Base-by-base conservation (phyloP, 2,329 filamentous ascomycete species). In the Alternaria atra region DNA sequence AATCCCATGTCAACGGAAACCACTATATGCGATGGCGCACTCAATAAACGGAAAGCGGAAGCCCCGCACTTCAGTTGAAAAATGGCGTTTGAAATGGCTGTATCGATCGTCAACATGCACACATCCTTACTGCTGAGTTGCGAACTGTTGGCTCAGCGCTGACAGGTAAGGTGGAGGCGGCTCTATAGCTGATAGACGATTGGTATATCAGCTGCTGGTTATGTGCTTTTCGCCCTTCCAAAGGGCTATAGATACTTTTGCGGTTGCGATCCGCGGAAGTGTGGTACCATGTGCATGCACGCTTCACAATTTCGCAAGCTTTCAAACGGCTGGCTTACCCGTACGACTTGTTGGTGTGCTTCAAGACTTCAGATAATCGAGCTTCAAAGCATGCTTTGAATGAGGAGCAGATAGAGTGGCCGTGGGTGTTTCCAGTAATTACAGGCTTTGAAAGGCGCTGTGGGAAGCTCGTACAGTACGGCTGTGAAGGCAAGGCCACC, bases 361-460 rank as follows among this genome's bases (percentile, higher is more conserved):
- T 34, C 15, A 15, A 2, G 9, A 2, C 13, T 32, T 9, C 1
- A 2, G 7, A 13, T 0, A 1, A 12, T n/a, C 12, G 29, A 2
- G 29, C 30, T 23, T 20, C 2, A 20, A 13, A 23, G 10, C 8
- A 10, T 25, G 46, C 30, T 6, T 34, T 2, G 7, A 48, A 3
- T 1, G 30, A 2, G 2, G 3, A 6, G 6, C 7, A 6, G 25
- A 34, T 1, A n/a, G 20, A 5, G 4, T n/a, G 6, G 23, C 13
- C 29, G 12, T 29, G 20, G 9, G 27, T 34, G 17, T 3, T 15
- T 20, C 1, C 7, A 20, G 15, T 5, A 34, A 12, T 34, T 13
- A 8, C 44, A n/a, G 12, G n/a, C n/a, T n/a, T n/a, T n/a, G n/a
- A n/a, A n/a, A n/a, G n/a, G n/a, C n/a, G 6, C 17, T 13, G 7